phyloP scores from a whole-genome alignment of 108 stramenopile genomes.

The Pseudonitzschia delicatissima region DNA sequence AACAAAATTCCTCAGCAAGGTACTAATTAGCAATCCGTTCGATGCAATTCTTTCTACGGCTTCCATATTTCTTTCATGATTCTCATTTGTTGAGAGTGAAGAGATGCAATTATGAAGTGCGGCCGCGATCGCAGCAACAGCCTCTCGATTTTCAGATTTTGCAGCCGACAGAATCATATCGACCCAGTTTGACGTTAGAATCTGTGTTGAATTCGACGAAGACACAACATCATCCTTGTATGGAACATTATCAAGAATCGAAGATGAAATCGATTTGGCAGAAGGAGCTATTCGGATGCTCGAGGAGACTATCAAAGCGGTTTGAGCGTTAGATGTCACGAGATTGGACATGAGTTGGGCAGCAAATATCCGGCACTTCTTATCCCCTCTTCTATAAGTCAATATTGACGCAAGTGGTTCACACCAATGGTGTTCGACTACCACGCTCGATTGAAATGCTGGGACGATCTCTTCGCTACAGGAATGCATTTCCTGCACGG shows the following conservation, averaged over 20 bases:
- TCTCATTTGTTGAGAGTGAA: constrained; percentile 11
- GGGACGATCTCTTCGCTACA: constrained; percentile 1
- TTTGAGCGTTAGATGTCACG: constrained; percentile 54
- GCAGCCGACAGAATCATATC: constrained; percentile 40
- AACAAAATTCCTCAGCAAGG: constrained; percentile 56
- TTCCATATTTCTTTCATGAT: neutral
- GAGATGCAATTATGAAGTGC: constrained; percentile 57
- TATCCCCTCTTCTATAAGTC: constrained; percentile 26
- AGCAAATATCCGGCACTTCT: constrained; percentile 46
- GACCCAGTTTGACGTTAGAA: constrained; percentile 27
- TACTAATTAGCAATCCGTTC: constrained; percentile 47
- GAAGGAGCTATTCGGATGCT: constrained; percentile 52
- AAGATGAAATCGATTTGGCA: constrained; percentile 23
- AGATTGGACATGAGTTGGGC: constrained; percentile 70
- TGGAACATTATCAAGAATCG: constrained; percentile 22
- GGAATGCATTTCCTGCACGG: neutral
- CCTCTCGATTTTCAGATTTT: constrained; percentile 44
- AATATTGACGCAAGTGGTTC: constrained; percentile 20
- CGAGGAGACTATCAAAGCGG: constrained; percentile 36
- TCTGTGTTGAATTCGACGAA: neutral
- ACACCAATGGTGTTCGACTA: constrained; percentile 15
- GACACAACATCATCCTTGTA: constrained; percentile 1
- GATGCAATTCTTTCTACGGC: constrained; percentile 28
- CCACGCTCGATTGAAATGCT: constrained; percentile 18
- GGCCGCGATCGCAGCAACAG: constrained; percentile 64